Conservation (phyloP, 345 rosid species). For the Ceriops zippeliana region DNA sequence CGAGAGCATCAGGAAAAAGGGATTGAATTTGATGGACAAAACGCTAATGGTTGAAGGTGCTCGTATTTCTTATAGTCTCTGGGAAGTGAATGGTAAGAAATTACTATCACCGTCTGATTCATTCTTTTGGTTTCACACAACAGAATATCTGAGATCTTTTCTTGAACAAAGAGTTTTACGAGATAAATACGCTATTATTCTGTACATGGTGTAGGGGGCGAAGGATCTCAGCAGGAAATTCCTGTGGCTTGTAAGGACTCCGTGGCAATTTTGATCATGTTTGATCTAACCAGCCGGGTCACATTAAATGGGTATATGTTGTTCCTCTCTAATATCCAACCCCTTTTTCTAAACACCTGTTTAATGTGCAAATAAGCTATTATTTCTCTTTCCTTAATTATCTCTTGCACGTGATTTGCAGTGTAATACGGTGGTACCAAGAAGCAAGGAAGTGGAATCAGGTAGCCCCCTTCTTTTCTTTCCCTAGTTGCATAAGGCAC, state of each 20-base stretch:
- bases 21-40: constrained; percentile 66
- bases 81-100: constrained; percentile 72
- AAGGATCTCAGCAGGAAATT: constrained; percentile 43
- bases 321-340: background rate
- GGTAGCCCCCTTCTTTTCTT: constrained; percentile 27
- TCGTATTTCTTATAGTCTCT: constrained; percentile 67
- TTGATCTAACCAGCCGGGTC: constrained; percentile 84
- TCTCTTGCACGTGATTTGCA: constrained; percentile 24
- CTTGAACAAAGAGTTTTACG: too few relatives aligned
- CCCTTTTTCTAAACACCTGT: background rate
- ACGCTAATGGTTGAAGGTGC: constrained; percentile 67
- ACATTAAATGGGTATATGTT: constrained; percentile 56
- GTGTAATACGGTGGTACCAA: constrained; percentile 75
- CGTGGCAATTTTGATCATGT: constrained; percentile 82
- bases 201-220: constrained; percentile 41
- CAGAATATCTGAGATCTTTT: too few relatives aligned
- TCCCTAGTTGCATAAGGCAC: background rate
- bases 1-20: constrained; percentile 33
- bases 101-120: background rate
- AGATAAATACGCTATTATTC: too few relatives aligned
- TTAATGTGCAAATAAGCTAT: background rate
- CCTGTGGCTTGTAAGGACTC: constrained; percentile 82
- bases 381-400: background rate
- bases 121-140: too few relatives aligned
- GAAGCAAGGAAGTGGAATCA: constrained; percentile 77